A percentile compares a stretch with the other conserved stretches of the same genome.
Evolutionary conservation across 345 rosid genomes (phyloP).

Genomic region (Gossypium bickii): DNA sequence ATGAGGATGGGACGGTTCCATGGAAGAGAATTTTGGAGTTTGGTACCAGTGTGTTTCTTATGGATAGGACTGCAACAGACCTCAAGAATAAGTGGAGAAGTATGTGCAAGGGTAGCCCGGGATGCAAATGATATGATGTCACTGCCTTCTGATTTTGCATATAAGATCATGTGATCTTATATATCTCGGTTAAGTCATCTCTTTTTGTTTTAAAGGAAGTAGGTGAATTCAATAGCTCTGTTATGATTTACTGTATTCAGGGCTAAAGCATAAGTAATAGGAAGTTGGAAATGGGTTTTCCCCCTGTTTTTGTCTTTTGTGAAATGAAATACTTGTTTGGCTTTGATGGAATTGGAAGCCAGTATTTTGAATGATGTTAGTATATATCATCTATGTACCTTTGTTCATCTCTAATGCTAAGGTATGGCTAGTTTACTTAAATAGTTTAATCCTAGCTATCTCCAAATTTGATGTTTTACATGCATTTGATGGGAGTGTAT

Average conservation of each 20-base stretch:
- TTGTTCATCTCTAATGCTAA: too few relatives aligned
- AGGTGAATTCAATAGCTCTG: background rate
- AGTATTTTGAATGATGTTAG: background rate
- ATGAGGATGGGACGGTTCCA: conserved; percentile 22
- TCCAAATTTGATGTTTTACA: too few relatives aligned
- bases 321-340: background rate
- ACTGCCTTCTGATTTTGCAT: conserved; percentile 14
- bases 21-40: conserved; percentile 40
- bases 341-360: background rate
- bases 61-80: conserved; percentile 32
- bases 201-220: background rate
- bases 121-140: conserved; percentile 16
- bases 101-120: conserved; percentile 23
- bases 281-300: background rate
- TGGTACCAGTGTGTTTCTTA: conserved; percentile 26
- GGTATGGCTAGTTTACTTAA: too few relatives aligned
- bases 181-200: background rate
- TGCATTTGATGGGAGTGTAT: too few relatives aligned
- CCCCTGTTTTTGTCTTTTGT: background rate
- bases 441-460: too few relatives aligned
- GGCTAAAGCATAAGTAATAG: background rate
- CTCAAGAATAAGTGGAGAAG: conserved; percentile 45
- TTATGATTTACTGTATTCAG: background rate
- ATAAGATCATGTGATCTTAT: background rate
- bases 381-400: background rate